Conservation (phyloP, 73 alveolate species). For the Blepharisma stoltei region DNA sequence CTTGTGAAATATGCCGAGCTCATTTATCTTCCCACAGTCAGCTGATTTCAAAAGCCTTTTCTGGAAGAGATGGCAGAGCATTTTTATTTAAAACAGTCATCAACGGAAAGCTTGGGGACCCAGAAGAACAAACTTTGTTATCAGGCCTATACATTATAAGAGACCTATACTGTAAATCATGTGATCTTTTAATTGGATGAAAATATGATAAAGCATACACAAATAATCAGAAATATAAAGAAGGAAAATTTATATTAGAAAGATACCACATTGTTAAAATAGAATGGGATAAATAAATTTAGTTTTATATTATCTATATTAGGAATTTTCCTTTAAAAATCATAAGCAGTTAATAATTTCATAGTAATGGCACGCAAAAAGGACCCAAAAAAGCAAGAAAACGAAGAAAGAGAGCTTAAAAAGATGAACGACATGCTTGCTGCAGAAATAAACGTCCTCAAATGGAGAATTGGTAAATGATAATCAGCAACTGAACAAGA, state of each 20-base stretch:
- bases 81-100: slow-evolving; percentile 58
- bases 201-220: slow-evolving; percentile 64
- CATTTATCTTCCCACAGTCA: slow-evolving; percentile 65
- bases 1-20: slow-evolving; percentile 67
- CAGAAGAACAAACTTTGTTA: slow-evolving; percentile 67
- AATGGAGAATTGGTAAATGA: background rate
- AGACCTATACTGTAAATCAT: slow-evolving; percentile 69
- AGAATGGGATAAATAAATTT: background rate
- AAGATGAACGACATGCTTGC: background rate
- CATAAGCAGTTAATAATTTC: too few species aligned
- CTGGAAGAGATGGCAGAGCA: slow-evolving; percentile 65
- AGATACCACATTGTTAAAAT: slow-evolving; percentile 62
- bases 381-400: background rate
- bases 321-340: too few species aligned
- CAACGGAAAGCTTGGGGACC: slow-evolving; percentile 56
- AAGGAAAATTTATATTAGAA: slow-evolving; percentile 78
- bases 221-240: slow-evolving; percentile 72
- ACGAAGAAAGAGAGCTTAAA: background rate
- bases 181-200: slow-evolving; percentile 75
- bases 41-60: slow-evolving; percentile 51
- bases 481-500: slow-evolving; percentile 4
- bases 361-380: background rate
- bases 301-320: too few species aligned
- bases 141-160: slow-evolving; percentile 76
- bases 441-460: background rate